phyloP scores from a whole-genome alignment of 106 monocot genomes.

The Dendrobium catenatum region DNA sequence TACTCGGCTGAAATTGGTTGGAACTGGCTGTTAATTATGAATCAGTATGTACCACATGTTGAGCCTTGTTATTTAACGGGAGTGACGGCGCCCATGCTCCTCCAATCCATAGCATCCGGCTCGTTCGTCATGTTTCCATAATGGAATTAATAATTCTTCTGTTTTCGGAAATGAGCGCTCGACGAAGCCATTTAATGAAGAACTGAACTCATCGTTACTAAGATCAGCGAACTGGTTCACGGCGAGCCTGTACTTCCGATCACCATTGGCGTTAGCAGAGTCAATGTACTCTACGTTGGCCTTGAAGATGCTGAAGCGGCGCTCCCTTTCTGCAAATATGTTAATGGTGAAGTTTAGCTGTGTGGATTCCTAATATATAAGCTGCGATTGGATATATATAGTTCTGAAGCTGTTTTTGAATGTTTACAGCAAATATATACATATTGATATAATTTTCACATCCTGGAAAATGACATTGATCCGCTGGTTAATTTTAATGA shows the following conservation, averaged over 20 bases:
- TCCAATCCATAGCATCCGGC: constrained; percentile 68
- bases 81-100: constrained; percentile 52
- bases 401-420: no score
- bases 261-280: constrained; percentile 52
- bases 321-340: constrained; percentile 23
- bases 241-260: constrained; percentile 43
- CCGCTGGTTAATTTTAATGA: no score
- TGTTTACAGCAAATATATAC: no score
- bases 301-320: constrained; percentile 56
- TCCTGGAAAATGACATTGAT: no score
- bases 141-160: constrained; percentile 19
- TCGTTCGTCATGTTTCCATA: constrained; percentile 20
- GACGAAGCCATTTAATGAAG: constrained; percentile 13
- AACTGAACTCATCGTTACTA: constrained; percentile 48
- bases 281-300: constrained; percentile 34
- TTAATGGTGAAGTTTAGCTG: no score
- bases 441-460: no score
- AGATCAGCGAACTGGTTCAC: constrained; percentile 75
- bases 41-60: constrained; percentile 36
- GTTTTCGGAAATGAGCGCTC: background rate
- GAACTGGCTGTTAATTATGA: background rate
- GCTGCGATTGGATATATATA: no score
- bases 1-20: no score
- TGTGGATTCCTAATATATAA: no score
- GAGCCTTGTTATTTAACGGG: constrained; percentile 64